Percentiles rank a stretch among this genome's conserved stretches.
These are phyloP conservation scores for Exophiala dermatitidis DNA, from an alignment of 2,329 filamentous ascomycete genomes.

Conservation along the genomic window DNA sequence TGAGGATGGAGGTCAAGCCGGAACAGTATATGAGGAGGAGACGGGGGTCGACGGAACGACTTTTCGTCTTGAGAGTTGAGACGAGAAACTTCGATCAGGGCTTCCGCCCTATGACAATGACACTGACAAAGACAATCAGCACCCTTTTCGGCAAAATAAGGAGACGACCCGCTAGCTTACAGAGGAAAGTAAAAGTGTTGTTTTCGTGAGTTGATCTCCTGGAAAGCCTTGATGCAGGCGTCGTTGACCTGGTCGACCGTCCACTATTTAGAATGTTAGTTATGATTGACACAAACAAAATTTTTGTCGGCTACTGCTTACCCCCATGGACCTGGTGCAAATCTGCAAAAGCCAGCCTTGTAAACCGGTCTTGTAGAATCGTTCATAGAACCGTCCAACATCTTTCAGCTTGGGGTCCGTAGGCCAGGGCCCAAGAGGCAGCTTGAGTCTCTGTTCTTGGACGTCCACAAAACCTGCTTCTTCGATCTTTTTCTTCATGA, in stretches of 20 bases:
- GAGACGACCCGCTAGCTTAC: constrained; percentile 2
- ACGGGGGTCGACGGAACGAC: background rate
- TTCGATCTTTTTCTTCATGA: constrained; percentile 29
- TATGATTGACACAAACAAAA: too few species aligned
- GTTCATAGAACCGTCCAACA: constrained; percentile 31
- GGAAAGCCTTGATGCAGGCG: constrained; percentile 17
- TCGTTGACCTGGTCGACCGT: constrained; percentile 28
- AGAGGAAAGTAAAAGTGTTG: constrained; percentile 14
- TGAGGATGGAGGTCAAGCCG: too few species aligned
- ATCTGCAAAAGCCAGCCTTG: constrained; percentile 29
- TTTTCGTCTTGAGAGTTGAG: background rate
- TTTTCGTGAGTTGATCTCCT: constrained; percentile 21
- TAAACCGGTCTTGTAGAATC: constrained; percentile 29
- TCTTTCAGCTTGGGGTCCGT: constrained; percentile 35
- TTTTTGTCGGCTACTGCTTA: constrained; percentile 13
- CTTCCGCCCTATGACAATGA: constrained; percentile 22
- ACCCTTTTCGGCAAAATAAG: background rate
- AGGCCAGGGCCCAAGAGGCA: constrained; percentile 40
- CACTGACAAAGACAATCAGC: constrained; percentile 11
- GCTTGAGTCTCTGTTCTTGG: constrained; percentile 36
- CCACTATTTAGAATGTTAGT: constrained; percentile 23
- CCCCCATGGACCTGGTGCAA: constrained; percentile 26
- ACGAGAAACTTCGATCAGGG: constrained; percentile 7
- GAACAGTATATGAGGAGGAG: background rate
- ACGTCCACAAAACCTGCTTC: constrained; percentile 42